A percentile compares a stretch with the other conserved stretches of the same genome.
Conservation (phyloP, 805 yeast genomes). For the Ogataea chonburiensis region DNA sequence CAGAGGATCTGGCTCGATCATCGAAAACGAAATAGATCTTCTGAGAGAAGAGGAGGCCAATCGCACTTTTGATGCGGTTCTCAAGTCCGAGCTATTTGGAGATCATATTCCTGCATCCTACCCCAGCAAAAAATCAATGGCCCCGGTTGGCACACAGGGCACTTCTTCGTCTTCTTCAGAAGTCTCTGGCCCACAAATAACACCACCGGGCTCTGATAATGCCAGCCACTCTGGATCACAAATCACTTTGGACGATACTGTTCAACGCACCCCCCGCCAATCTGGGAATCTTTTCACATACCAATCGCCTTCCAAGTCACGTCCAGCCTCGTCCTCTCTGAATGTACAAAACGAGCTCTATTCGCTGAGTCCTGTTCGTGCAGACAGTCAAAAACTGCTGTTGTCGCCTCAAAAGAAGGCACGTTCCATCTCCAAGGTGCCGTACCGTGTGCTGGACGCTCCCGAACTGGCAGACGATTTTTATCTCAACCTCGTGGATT, state of each 20-base stretch:
- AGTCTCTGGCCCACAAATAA: slow-evolving; percentile 21
- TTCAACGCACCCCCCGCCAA: slow-evolving; percentile 35
- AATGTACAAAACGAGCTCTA: slow-evolving; percentile 73
- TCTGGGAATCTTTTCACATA: slow-evolving; percentile 66
- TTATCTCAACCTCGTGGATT: slow-evolving; percentile 86
- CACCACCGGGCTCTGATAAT: slow-evolving; percentile 30
- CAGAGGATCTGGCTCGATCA: slow-evolving; percentile 22
- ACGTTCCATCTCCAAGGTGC: slow-evolving; percentile 78
- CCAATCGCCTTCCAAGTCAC: slow-evolving; percentile 63
- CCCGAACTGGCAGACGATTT: slow-evolving; percentile 94
- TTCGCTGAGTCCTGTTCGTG: slow-evolving; percentile 82
- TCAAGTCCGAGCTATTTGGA: slow-evolving; percentile 90
- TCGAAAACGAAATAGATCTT: slow-evolving; percentile 61
- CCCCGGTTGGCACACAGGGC: slow-evolving; percentile 10
- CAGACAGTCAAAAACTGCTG: slow-evolving; percentile 77
- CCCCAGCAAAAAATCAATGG: slow-evolving; percentile 17
- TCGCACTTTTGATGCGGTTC: slow-evolving; percentile 78
- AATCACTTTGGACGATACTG: slow-evolving; percentile 20
- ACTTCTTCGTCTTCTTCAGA: slow-evolving; percentile 19
- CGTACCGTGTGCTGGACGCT: slow-evolving; percentile 91
- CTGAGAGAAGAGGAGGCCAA: slow-evolving; percentile 80
- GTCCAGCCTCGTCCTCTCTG: slow-evolving; percentile 58
- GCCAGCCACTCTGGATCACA: slow-evolving; percentile 21
- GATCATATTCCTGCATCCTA: slow-evolving; percentile 60
- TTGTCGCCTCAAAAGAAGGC: slow-evolving; percentile 80